A percentile compares a stretch with the other conserved stretches of the same genome.
These are phyloP conservation scores for Pseudogymnoascus sp. DNA, from an alignment of 2,329 filamentous ascomycete genomes.

Conservation along the genomic window DNA sequence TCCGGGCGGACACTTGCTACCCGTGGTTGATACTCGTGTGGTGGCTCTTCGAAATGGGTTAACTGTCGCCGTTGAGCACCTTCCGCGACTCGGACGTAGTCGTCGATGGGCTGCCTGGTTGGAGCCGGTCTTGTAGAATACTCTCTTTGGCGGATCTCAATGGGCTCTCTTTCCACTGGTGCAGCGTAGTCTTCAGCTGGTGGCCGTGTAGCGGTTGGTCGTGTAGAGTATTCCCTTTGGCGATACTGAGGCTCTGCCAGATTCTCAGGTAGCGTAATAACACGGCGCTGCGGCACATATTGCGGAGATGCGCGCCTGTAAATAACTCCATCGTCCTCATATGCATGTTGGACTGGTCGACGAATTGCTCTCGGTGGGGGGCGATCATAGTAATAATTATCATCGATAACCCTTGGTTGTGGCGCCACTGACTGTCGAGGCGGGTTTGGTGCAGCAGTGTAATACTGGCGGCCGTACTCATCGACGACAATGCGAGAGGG, in stretches of 20 bases:
- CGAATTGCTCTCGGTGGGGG: conserved; percentile 24
- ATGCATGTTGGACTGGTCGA: conserved; percentile 31
- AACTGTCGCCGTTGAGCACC: conserved; percentile 18
- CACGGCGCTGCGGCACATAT: conserved; percentile 44
- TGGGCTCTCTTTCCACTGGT: conserved; percentile 29
- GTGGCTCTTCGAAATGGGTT: conserved; percentile 38
- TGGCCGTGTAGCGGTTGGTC: conserved; percentile 34
- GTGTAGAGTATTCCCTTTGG: conserved; percentile 51
- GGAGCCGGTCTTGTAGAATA: not conserved
- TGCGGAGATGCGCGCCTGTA: conserved; percentile 47
- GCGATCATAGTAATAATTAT: conserved; percentile 61
- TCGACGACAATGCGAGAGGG: conserved; percentile 69
- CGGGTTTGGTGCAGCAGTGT: conserved; percentile 44
- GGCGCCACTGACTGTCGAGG: conserved; percentile 47
- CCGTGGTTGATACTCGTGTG: conserved; percentile 40
- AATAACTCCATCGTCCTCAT: conserved; percentile 43
- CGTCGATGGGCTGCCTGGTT: not conserved
- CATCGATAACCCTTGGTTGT: conserved; percentile 40
- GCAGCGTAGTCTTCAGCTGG: conserved; percentile 42
- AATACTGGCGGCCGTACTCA: conserved; percentile 75
- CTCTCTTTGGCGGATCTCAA: conserved; percentile 12
- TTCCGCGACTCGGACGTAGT: not conserved
- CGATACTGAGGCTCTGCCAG: conserved; percentile 43
- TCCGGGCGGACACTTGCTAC: conserved; percentile 32
- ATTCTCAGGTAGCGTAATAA: conserved; percentile 58